Evolutionary conservation across 1,139 yeast genomes (phyloP), one percentile per base, ranked within the genome.

Genomic region (Suhomyces atakaporum): DNA sequence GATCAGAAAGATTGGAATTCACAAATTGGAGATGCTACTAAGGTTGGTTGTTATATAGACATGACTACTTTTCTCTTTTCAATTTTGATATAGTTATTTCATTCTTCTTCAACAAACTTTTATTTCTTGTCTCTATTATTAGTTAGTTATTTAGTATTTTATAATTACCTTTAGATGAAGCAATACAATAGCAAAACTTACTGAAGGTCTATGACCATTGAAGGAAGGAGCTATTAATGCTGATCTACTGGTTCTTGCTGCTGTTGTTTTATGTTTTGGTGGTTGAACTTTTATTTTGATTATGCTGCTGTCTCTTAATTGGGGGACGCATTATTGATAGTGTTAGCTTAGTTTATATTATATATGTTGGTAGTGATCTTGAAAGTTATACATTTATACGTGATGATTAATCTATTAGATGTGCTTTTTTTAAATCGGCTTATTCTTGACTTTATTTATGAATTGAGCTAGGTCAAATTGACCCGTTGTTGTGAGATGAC

Each of bases 61-160:
- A 24, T 36, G 25, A 34, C 35, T 28, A 19, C 16, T 29, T 22
- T 28, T n/a, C 25, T n/a, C 18, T 19, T 33, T 27, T n/a, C 18
- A 15, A 28, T 27, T 20, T 28, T 33, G 16, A 25, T 33, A 33
- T 34, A 32, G 36, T 32, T 16, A 16, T 29, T 22, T 36, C 29
- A 26, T 16, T 33, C 27, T 27, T 24, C 28, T 26, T 33, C 35
- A 21, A 29, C 33, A 38, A 39, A 35, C 44, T 33, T 43, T 44
- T 42, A 44, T 40, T 44, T 44, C 47, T 44, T 42, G 45, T 33
- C 41, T 44, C 38, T 44, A 44, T 44, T 42, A 44, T 42, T 44
- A 39, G 38, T 34, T 40, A 40, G 33, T 35, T 36, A 36, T 39
- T 39, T 39, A 42, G 45, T 39, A 31, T 33, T 38, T 33, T 41